Percentiles rank a stretch among this genome's conserved stretches.
Conservation (phyloP, 1,284 basidiomycete species). For the Ustilago bromivora region DNA sequence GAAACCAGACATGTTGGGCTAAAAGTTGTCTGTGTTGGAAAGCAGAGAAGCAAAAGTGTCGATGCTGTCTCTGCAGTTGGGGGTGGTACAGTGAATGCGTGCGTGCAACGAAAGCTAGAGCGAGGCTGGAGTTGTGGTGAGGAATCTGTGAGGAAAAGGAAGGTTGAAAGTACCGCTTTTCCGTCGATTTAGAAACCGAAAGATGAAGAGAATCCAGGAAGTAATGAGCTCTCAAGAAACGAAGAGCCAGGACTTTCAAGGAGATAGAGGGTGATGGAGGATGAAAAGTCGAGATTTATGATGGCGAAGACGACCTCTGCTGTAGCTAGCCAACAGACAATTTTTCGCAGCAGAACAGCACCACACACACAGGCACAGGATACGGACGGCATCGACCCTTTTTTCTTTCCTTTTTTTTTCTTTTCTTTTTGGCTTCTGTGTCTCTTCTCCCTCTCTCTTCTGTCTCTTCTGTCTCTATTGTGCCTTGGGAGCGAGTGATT, state of each 20-base stretch:
- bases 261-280: constrained; percentile 28
- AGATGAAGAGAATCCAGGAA: constrained; percentile 35
- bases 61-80: constrained; percentile 23
- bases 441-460: constrained; percentile 2
- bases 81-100: constrained; percentile 1
- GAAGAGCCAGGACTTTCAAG: constrained; percentile 43
- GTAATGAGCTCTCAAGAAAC: constrained; percentile 27
- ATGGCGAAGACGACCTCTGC: constrained; percentile 21
- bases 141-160: constrained; percentile 47
- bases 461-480: constrained; percentile 1
- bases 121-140: not conserved
- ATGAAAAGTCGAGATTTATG: constrained; percentile 8
- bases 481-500: constrained; percentile 1
- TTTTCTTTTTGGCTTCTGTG: not conserved
- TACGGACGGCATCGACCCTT: not conserved
- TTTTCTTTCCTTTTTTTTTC: not conserved
- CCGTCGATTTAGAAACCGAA: constrained; percentile 26
- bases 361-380: not conserved
- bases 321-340: constrained; percentile 14
- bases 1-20: constrained; percentile 65
- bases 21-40: not conserved
- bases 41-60: constrained; percentile 34
- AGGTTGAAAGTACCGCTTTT: constrained; percentile 47
- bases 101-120: constrained; percentile 1
- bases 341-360: constrained; percentile 38